Percentiles rank a stretch among this genome's conserved stretches.
Evolutionary conservation across 129 eudicot genomes (phyloP).

Genomic region (Escallonia herrerae): DNA sequence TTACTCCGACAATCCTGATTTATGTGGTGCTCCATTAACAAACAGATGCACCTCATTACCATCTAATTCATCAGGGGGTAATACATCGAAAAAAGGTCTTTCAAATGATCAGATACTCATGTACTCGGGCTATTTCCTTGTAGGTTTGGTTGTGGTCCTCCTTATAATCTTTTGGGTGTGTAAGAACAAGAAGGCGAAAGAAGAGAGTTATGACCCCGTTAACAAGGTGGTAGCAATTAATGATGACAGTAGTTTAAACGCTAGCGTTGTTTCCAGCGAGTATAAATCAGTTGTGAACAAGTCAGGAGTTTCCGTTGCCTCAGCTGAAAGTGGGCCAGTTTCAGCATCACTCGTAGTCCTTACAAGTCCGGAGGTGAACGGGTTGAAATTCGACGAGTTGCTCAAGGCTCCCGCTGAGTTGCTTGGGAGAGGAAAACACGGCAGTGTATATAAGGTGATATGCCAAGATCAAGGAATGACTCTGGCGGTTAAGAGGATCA

Average conservation of each 20-base stretch:
- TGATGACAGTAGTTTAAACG: constrained; percentile 26
- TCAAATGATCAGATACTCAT: constrained; percentile 47
- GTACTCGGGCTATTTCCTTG: constrained; percentile 43
- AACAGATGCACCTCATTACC: constrained; percentile 23
- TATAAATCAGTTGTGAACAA: constrained; percentile 29
- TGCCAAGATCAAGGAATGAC: constrained; percentile 42
- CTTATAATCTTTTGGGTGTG: constrained; percentile 34
- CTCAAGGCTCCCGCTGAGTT: constrained; percentile 77
- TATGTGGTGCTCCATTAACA: constrained; percentile 62
- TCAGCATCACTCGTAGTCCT: constrained; percentile 54
- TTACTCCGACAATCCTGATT: constrained; percentile 29
- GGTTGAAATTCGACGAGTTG: constrained; percentile 57
- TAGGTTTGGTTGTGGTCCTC: constrained; percentile 33
- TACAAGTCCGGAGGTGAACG: constrained; percentile 62
- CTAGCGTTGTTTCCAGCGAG: constrained; percentile 31
- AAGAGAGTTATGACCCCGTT: constrained; percentile 7
- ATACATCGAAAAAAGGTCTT: constrained; percentile 12
- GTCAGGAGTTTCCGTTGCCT: constrained; percentile 29
- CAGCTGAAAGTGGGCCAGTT: constrained; percentile 33
- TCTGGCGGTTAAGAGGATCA: constrained; percentile 68
- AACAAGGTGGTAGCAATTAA: constrained; percentile 13
- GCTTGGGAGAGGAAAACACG: constrained; percentile 71
- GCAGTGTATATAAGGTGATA: constrained; percentile 69
- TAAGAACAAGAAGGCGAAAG: constrained; percentile 29
- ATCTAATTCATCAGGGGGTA: not conserved